These are phyloP conservation scores for Litchi chinensis DNA, from an alignment of 345 rosid species.

Conservation along the genomic window DNA sequence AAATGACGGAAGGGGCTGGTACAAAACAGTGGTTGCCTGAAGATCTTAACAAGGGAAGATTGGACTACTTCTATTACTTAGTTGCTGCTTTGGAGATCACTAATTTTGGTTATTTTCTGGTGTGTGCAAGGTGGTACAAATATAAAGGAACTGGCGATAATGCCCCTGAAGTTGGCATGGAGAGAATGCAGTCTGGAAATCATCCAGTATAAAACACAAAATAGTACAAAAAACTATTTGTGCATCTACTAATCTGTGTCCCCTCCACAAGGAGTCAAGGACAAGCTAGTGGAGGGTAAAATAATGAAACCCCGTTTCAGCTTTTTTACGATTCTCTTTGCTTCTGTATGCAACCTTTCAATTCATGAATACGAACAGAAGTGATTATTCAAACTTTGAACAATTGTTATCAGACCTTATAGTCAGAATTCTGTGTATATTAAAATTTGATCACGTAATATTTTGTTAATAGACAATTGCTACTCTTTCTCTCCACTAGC, in stretches of 20 bases:
- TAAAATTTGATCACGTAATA: too few species aligned
- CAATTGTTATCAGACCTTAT: too few species aligned
- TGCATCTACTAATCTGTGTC: too few species aligned
- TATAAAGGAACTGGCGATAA: constrained; percentile 31
- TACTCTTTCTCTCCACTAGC: too few species aligned
- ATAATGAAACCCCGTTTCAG: background rate
- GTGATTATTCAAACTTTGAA: background rate
- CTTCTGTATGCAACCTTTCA: background rate
- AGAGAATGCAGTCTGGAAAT: constrained; percentile 8
- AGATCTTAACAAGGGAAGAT: constrained; percentile 47
- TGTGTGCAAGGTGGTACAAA: constrained; percentile 43
- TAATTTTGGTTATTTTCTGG: constrained; percentile 36
- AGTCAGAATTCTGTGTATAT: too few species aligned
- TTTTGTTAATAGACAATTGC: too few species aligned
- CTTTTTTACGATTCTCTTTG: background rate
- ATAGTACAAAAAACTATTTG: too few species aligned
- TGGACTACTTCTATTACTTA: constrained; percentile 47
- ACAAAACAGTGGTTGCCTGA: constrained; percentile 42
- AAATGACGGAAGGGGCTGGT: constrained; percentile 15
- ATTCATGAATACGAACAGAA: background rate
- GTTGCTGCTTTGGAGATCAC: constrained; percentile 35
- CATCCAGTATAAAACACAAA: background rate
- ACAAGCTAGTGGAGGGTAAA: background rate
- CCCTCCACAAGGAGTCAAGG: too few species aligned
- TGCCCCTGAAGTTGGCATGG: constrained; percentile 4